These are phyloP conservation scores for Ustilago trichophora DNA, from an alignment of 1,284 basidiomycete species.

Conservation along the genomic window DNA sequence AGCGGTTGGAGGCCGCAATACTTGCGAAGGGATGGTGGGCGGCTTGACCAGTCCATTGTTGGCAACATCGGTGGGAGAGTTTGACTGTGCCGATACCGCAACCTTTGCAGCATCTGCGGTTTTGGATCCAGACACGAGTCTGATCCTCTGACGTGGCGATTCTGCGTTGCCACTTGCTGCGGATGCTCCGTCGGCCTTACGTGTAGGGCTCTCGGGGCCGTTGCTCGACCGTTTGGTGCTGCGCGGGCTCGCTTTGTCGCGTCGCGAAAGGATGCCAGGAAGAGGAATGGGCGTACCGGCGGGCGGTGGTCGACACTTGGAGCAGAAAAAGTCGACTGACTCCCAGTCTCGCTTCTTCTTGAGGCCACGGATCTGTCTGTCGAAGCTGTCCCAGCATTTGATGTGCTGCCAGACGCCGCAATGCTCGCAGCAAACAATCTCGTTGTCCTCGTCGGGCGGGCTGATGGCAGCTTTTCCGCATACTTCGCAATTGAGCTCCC, in stretches of 20 bases:
- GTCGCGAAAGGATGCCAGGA: constrained; percentile 22
- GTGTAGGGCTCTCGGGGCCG: constrained; percentile 18
- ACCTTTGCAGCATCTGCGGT: constrained; percentile 3
- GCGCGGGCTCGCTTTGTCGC: constrained; percentile 28
- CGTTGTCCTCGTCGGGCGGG: constrained; percentile 73
- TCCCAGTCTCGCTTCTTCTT: constrained; percentile 57
- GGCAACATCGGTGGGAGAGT: background rate
- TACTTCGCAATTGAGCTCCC: constrained; percentile 85
- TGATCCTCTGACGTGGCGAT: constrained; percentile 33
- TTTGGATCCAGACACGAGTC: constrained; percentile 14
- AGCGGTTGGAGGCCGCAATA: constrained; percentile 13
- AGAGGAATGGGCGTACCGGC: constrained; percentile 30
- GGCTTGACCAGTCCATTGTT: constrained; percentile 10
- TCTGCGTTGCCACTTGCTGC: constrained; percentile 8
- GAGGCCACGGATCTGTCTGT: constrained; percentile 39
- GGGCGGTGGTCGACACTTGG: constrained; percentile 46
- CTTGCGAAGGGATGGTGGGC: constrained; percentile 22
- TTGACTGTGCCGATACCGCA: background rate
- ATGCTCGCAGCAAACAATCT: constrained; percentile 79
- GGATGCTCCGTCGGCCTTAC: constrained; percentile 1
- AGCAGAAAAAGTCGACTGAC: constrained; percentile 53
- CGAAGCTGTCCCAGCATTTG: constrained; percentile 64
- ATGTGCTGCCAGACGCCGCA: constrained; percentile 76
- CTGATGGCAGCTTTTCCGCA: constrained; percentile 78
- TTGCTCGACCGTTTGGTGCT: constrained; percentile 21